Evolutionary conservation across 2,329 filamentous ascomycete genomes (phyloP).

Genomic region (Thelonectria blattea): DNA sequence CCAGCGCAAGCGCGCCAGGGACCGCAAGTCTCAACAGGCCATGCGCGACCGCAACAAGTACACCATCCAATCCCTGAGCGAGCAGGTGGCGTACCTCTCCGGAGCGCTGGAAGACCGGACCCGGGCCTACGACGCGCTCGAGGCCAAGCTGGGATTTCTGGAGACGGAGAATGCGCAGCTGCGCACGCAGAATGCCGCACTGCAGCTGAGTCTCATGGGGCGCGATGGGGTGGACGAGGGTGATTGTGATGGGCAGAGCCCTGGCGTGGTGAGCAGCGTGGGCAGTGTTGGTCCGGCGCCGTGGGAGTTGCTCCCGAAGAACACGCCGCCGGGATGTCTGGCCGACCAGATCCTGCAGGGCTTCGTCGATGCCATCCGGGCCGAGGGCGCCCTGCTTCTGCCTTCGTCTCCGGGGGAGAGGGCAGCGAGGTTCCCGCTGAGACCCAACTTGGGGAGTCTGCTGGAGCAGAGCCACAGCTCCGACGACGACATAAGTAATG

Average conservation of each 20-base stretch:
- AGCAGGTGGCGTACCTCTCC: slow-evolving; percentile 39
- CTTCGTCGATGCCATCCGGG: slow-evolving; percentile 33
- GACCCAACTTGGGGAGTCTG: slow-evolving; percentile 36
- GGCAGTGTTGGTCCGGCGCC: slow-evolving; percentile 19
- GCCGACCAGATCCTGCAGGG: slow-evolving; percentile 40
- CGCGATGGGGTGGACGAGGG: slow-evolving; percentile 17
- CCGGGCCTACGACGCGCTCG: slow-evolving; percentile 26
- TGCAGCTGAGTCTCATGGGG: slow-evolving; percentile 39
- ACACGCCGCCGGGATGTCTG: slow-evolving; percentile 34
- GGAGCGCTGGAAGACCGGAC: slow-evolving; percentile 33
- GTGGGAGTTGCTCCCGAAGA: slow-evolving; percentile 36
- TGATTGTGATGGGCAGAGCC: slow-evolving; percentile 8
- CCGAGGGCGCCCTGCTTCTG: slow-evolving; percentile 18
- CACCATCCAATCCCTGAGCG: slow-evolving; percentile 38
- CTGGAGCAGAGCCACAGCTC: slow-evolving; percentile 33
- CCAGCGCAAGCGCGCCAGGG: slow-evolving; percentile 41
- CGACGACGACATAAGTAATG: slow-evolving; percentile 41
- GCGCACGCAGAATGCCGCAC: slow-evolving; percentile 39
- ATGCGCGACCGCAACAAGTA: slow-evolving; percentile 43
- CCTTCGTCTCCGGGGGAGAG: slow-evolving; percentile 15
- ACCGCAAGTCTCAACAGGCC: slow-evolving; percentile 43
- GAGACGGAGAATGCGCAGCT: slow-evolving; percentile 40
- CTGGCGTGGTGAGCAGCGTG: slow-evolving; percentile 18
- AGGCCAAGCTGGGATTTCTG: slow-evolving; percentile 30
- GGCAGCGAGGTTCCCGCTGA: slow-evolving; percentile 25